Evolutionary conservation across 305 asterid species (phyloP), one percentile per base, ranked within the genome.

Genomic region (Plantago coronopus): DNA sequence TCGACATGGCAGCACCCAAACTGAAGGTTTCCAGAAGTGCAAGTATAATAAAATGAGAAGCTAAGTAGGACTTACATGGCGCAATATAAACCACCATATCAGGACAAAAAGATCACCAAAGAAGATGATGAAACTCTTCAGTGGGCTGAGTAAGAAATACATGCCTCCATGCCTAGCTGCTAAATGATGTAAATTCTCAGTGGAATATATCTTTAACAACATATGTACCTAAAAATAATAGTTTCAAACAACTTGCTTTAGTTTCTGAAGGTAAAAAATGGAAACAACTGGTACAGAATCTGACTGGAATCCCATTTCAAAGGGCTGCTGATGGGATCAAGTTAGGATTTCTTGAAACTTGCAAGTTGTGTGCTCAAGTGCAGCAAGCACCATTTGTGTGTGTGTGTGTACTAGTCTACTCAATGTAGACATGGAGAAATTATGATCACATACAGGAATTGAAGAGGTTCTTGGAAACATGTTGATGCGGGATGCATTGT

Each of bases 291-390:
- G 40, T 9, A 34, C 4, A 48, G 11, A 48, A 12, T 20, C 54
- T 48, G 54, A 48, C 54, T 65, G 64, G 53, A 34, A 11, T 37
- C 40, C 65, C 71, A 58, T 27, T 66, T 21, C 3, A 64, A n/a
- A 34, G 7, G 57, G 57, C 48, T 46, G 69, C 25, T 49, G 57
- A 65, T 65, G 57, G 15, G 51, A 34, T 40, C 47, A 25, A 42
- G 34, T 45, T 65, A 47, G 69, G 42, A 34, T 9, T 31, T 5
- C 7, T 34, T 34, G 40, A 34, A 34, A 34, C 40, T 34, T 34
- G 40, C 40, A 2, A 34, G 12, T 34, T 34, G 40, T 34, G 40
- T 12, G 1, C 12, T n/a, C 12, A 7, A 7, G 12, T 34, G 12
- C 11, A 9, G 7, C 12, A 11, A 34, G 12, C 40, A 34, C 40